Base-by-base conservation (phyloP, 1,139 yeast genomes). In the Groenewaldozyma auringiensis region DNA sequence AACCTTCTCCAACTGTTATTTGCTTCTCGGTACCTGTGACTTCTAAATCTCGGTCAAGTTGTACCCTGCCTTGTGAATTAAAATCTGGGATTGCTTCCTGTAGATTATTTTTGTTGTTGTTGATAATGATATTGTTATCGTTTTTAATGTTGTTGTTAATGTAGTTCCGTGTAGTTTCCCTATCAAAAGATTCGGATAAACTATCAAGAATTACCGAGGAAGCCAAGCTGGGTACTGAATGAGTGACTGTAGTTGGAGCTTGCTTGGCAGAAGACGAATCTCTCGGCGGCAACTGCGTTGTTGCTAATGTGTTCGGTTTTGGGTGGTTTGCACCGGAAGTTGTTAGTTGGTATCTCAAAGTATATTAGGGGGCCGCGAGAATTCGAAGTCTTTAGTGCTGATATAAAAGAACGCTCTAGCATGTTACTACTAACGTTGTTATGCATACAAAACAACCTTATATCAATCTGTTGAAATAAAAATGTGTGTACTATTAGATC, bases 241-340 rank as follows among this genome's bases (percentile, higher is more conserved):
- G 49, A 46, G 46, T 40, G 49, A 46, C 46, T 40, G 49, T 39
- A 46, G 49, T 46, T 46, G 46, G 49, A 43, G 40, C 21, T 20
- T 43, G 40, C 40, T 27, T 17, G 8, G 31, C 18, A n/a, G 41
- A 27, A 8, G 20, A 35, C 8, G 16, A 18, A 16, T 18, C 20
- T 33, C 37, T 14, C 16, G 20, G 37, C 8, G 37, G 14, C 20
- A 8, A 6, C 37, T 33, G 6, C 9, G 37, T 13, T 8, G 37
- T 33, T 33, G 36, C 16, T n/a, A n/a, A n/a, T n/a, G n/a, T n/a
- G n/a, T n/a, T n/a, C n/a, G n/a, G n/a, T n/a, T n/a, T n/a, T n/a
- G n/a, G n/a, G n/a, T n/a, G 29, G 29, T 6, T 25, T 25, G 29
- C 8, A 17, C 37, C 18, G 37, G 37, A 17, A 17, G 37, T 33